Evolutionary conservation across 352 stramenopile genomes (phyloP), one percentile per base, ranked within the genome.

Genomic region (Poterioochromonas sp.): DNA sequence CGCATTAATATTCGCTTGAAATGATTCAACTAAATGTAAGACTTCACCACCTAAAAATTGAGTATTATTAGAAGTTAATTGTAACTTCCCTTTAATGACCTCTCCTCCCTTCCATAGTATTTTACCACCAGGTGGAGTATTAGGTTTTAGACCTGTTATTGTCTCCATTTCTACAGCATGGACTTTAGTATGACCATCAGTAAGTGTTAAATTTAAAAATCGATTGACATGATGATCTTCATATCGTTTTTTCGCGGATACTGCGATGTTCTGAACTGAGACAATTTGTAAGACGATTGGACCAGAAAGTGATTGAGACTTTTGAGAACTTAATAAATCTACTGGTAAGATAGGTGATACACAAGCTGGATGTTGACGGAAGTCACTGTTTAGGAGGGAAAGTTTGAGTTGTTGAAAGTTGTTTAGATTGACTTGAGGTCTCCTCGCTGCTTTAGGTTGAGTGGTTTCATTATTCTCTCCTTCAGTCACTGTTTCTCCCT

Each of bases 111-210:
- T 26, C 1, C 41, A 43, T 39, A 69, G 32, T n/a, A 69, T 43
- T 69, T 69, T 69, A 39, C 22, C 8, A 20, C 60, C 60, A 43
- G 60, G 60, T 44, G 22, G 1, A 44, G 35, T 40, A n/a, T 69
- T 69, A 1, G 35, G 3, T 39, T 40, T 20, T 69, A 69, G 26
- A 12, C 41, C 32, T 44, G 60, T 8, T 8, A 40, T 20, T 20
- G 39, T 20, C 26, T 69, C 60, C 5, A 44, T 43, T n/a, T 69
- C 60, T 15, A 69, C n/a, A 11, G 3, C 60, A 12, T 11, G 11
- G 5, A 69, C 60, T 44, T 40, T 44, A 1, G 26, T 44, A 43
- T 69, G 60, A 69, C 60, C 60, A 43, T 69, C 60, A 44, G 60
- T 69, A 5, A 69, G 22, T 18, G 11, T 69, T 3, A 69, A 5